Evolutionary conservation across 352 stramenopile species (phyloP).

Genomic region (Globisporangium parvum): DNA sequence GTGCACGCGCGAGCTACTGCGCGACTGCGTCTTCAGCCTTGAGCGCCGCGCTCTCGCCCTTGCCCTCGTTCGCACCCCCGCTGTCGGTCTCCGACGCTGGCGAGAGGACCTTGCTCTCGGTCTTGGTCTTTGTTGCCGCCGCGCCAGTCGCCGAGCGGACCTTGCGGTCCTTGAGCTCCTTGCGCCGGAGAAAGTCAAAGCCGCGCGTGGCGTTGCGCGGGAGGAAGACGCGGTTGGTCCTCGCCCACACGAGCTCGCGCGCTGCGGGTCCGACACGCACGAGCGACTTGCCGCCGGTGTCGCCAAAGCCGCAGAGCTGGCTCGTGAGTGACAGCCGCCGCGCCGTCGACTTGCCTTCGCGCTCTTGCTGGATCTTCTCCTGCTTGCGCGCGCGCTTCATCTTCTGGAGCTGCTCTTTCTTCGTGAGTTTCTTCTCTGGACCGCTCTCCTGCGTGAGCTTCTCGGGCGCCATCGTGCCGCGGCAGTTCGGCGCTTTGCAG

Average conservation of each 20-base stretch:
- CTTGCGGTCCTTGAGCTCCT: conserved; percentile 42
- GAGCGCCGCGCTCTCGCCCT: not conserved
- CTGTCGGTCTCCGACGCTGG: conserved; percentile 1
- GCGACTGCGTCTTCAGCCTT: not conserved
- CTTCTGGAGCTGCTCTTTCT: conserved; percentile 69
- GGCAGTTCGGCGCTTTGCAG: conserved; percentile 74
- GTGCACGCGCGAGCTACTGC: no score
- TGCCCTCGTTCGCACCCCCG: not conserved
- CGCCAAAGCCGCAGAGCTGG: conserved; percentile 41
- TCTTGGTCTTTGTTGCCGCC: conserved; percentile 10
- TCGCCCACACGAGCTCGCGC: conserved; percentile 60
- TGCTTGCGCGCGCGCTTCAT: conserved; percentile 61
- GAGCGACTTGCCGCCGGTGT: conserved; percentile 48
- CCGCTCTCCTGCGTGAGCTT: conserved; percentile 50
- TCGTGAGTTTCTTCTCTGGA: conserved; percentile 61
- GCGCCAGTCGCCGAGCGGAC: not conserved
- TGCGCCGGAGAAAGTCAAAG: conserved; percentile 73
- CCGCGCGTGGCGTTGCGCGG: conserved; percentile 50
- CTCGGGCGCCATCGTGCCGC: conserved; percentile 82
- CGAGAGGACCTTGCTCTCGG: conserved; percentile 8
- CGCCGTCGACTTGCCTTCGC: conserved; percentile 59
- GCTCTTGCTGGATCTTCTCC: conserved; percentile 60
- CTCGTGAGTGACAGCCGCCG: conserved; percentile 59
- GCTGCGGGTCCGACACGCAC: conserved; percentile 46
- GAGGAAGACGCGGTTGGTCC: conserved; percentile 45